Evolutionary conservation across 306 rosid species (phyloP).

Genomic region (Quercus variabilis): DNA sequence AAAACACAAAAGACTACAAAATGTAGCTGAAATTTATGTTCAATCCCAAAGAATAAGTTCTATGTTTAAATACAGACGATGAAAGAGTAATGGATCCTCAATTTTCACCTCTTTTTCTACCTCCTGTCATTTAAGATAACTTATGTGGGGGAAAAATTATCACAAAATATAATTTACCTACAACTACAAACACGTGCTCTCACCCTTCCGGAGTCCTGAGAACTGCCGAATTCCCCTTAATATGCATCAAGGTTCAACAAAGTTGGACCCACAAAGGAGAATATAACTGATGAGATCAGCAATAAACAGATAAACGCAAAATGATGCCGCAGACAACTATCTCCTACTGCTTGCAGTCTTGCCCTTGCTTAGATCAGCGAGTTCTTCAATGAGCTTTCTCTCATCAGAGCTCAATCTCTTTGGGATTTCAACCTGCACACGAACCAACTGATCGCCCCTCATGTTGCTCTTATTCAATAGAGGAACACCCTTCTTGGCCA

Average conservation of each 20-base stretch:
- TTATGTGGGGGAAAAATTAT: slow-evolving; percentile 8
- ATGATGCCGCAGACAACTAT: slow-evolving; percentile 16
- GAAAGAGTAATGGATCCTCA: not conserved
- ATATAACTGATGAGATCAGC: not conserved
- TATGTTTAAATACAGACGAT: not conserved
- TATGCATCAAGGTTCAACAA: slow-evolving; percentile 27
- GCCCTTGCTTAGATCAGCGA: slow-evolving; percentile 88
- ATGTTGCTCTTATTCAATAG: slow-evolving; percentile 72
- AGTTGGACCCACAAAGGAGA: slow-evolving; percentile 17
- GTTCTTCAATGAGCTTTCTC: slow-evolving; percentile 82
- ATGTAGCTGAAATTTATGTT: not conserved
- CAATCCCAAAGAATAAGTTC: slow-evolving; percentile 20
- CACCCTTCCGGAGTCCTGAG: not conserved
- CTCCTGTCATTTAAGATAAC: slow-evolving; percentile 2
- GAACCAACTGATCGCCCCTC: slow-evolving; percentile 97
- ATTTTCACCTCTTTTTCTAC: slow-evolving; percentile 8
- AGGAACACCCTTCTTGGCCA: slow-evolving; percentile 97
- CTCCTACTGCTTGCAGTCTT: slow-evolving; percentile 56
- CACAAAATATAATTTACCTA: slow-evolving; percentile 14
- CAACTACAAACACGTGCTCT: slow-evolving; percentile 10
- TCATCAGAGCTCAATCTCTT: slow-evolving; percentile 77
- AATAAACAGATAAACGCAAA: slow-evolving; percentile 1
- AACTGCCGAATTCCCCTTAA: slow-evolving; percentile 10
- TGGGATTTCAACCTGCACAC: slow-evolving; percentile 97
- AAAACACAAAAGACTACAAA: not conserved